Base-by-base conservation (phyloP, 371 early-diverging fungal species). In the Coemansia sp. region DNA sequence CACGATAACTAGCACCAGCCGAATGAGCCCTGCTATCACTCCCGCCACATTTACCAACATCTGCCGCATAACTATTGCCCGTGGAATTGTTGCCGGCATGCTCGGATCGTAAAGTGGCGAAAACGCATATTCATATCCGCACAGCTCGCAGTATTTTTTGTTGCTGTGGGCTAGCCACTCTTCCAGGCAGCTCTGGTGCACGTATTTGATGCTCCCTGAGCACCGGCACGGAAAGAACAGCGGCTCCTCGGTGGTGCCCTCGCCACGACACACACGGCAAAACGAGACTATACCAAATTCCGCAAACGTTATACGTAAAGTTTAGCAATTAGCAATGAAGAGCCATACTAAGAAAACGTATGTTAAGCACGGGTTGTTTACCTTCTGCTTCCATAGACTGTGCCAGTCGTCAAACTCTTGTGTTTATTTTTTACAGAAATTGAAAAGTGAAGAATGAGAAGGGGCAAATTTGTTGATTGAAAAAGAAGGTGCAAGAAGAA, bases 171-270 rank as follows among this genome's bases (percentile, higher is more conserved):
- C 82, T 12, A 96, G 79, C 96, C 97, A 96, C 81, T 94, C 90
- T 48, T 87, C 87, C 54, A 96, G 78, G 74, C 95, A 94, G 59
- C 88, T 88, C 75, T 95, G 94, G 75, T 96, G 96, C 26, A 96
- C 91, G 85, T 86, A 89, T 55, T 86, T 86, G 81, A 96, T 96
- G 78, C 92, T 92, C 21, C 97, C 97, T 12, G 95, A 87, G 84
- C 97, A 96, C 82, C 91, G 91, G 82, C 97, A 96, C 7, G 97
- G 97, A 78, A 93, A 86, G 79, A 89, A 95, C 42, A 96, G 84
- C 28, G 95, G 96, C 55, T 92, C 87, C 4, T 91, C 91, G 3
- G 78, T 72, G 14, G 92, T 90, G 14, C 82, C 90, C 53, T 89
- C 91, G 47, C 87, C 84, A 23, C 96, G 93, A 64, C 97, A 96